These are phyloP conservation scores for Tuber magnatum DNA, from an alignment of 495 filamentous ascomycete species.

Conservation along the genomic window DNA sequence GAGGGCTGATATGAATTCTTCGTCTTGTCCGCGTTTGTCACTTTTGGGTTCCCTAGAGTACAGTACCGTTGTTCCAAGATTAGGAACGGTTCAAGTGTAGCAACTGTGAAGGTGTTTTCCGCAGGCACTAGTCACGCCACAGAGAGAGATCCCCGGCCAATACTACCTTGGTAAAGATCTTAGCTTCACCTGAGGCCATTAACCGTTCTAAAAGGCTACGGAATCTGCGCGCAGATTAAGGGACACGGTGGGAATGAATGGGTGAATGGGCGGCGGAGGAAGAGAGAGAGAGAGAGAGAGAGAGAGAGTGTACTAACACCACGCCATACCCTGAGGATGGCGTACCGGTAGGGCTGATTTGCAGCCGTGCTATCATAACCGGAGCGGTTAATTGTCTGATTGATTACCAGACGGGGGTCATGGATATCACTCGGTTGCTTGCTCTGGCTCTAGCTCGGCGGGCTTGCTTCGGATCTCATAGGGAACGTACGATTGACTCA, in stretches of 20 bases:
- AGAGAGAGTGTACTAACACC: neutral
- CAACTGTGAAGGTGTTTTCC: neutral
- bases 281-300: too few species aligned
- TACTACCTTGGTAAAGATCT: neutral
- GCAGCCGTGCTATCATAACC: neutral
- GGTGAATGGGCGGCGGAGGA: neutral
- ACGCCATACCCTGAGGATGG: neutral
- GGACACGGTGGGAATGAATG: neutral
- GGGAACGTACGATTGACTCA: neutral
- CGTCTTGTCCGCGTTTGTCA: neutral
- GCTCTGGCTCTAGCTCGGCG: neutral
- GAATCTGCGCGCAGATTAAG: neutral
- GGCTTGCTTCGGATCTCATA: neutral
- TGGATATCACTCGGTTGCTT: constrained; percentile 2
- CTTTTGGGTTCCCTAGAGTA: neutral
- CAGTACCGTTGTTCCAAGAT: too few species aligned
- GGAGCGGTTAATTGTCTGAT: neutral
- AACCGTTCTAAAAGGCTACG: neutral
- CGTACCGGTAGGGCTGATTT: neutral
- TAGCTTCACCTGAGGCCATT: neutral
- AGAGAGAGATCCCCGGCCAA: neutral
- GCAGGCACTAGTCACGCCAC: neutral
- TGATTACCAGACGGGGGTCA: neutral
- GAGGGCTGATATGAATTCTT: neutral
- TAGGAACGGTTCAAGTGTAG: neutral